A percentile compares a stretch with the other conserved stretches of the same genome.
Evolutionary conservation across 331 rosid species (phyloP).

Genomic region (Quercus tomentella): DNA sequence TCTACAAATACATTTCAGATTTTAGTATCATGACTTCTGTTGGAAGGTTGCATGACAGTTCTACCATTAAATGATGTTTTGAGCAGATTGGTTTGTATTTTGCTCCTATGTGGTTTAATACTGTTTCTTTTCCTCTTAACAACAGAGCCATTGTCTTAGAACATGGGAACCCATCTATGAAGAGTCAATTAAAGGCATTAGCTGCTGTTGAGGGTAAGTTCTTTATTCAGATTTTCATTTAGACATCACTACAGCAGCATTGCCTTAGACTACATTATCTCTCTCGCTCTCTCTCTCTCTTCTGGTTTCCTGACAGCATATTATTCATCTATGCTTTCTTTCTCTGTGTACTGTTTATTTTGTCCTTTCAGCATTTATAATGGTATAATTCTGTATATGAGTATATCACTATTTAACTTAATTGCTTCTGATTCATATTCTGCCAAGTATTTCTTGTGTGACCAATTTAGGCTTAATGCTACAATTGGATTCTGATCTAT

Average conservation of each 20-base stretch:
- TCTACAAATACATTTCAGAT: not conserved
- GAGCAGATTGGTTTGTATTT: not conserved
- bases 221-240: conserved; percentile 1
- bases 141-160: conserved; percentile 90
- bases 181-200: conserved; percentile 60
- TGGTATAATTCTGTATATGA: not conserved
- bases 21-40: not conserved
- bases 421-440: conserved; percentile 14
- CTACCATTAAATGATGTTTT: not conserved
- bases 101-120: not conserved
- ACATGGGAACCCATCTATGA: conserved; percentile 72
- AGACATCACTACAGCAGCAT: not conserved
- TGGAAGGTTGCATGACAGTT: not conserved
- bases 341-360: not conserved
- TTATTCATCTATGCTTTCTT: not conserved
- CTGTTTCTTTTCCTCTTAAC: conserved; percentile 25
- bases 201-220: conserved; percentile 72
- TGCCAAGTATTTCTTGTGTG: conserved; percentile 11
- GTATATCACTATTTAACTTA: not conserved
- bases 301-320: not conserved
- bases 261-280: not conserved
- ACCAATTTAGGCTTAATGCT: conserved; percentile 4
- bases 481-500: not conserved
- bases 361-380: not conserved
- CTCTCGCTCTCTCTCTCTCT: conserved; percentile 9